Evolutionary conservation across 129 eudicot species (phyloP), one percentile per base, ranked within the genome.

Genomic region (Tagetes erecta): DNA sequence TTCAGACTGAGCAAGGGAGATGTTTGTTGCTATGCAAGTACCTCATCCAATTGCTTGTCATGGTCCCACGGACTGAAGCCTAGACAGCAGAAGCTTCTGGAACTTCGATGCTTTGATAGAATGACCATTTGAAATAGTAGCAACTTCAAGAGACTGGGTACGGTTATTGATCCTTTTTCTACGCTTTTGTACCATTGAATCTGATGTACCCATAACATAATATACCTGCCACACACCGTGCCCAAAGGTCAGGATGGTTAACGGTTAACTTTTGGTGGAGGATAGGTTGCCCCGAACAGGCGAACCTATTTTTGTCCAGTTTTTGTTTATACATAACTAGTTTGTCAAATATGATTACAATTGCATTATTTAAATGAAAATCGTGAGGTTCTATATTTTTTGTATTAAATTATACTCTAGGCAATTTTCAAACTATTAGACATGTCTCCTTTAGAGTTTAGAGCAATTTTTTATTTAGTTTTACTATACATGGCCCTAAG

Each of bases 191-290:
- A 81, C 82, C 84, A 94, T 71, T 55, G 83, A 86, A 79, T 94
- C 98, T 71, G 90, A 96, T 7, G 98, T 87, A 64, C 83, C 97
- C 74, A 84, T 83, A 78, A 88, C 96, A 68, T 94, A 94, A 46
- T 87, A 83, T 36, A 85, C 96, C 98, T 94, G 78, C 41, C 77
- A 78, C 45, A 71, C 47, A 78, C 27, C 71, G 12, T 70, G 51
- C 71, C n/a, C 56, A n/a, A 70, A 70, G 68, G 50, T 68, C 74
- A 62, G 46, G 51, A 74, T 6, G 3, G 33, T 38, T 39, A 38
- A 64, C 2, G 8, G 10, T 33, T 64, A 14, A 39, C 34, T 62
- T 62, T 36, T 36, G 10, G 42, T 36, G 13, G 2, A 1, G 66
- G 14, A 12, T 10, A 42, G 35, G 49, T 64, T 38, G 31, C 6